phyloP scores from a whole-genome alignment of 345 rosid species.

The Citrus maxima region DNA sequence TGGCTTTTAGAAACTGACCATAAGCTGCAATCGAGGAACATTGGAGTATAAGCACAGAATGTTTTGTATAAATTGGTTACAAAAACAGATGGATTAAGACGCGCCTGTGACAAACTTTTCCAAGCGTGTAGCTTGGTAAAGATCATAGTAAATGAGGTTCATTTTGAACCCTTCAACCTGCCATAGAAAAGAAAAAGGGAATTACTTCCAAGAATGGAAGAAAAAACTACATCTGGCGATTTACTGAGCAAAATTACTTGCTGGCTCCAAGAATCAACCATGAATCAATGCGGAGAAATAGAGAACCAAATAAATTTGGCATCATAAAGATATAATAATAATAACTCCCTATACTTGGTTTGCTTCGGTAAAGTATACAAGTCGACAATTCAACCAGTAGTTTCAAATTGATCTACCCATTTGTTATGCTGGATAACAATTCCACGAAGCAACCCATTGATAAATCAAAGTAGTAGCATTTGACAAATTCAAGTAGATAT shows the following conservation, averaged over 20 bases:
- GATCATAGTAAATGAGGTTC: constrained; percentile 92
- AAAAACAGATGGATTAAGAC: not conserved
- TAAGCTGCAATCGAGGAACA: constrained; percentile 50
- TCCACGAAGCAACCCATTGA: not conserved
- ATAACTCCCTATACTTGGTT: not conserved
- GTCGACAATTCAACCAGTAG: not conserved
- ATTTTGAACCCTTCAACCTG: constrained; percentile 97
- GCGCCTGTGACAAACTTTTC: constrained; percentile 91
- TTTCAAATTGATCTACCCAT: not conserved
- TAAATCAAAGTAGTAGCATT: not conserved
- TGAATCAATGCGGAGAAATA: not conserved
- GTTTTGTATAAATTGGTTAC: not conserved
- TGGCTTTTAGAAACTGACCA: constrained; percentile 77
- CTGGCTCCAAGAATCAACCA: not conserved
- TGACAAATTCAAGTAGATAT: not conserved
- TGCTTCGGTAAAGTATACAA: not conserved
- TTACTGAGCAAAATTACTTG: not conserved
- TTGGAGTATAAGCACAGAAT: constrained; percentile 4
- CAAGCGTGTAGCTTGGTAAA: constrained; percentile 89
- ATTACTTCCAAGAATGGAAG: not conserved
- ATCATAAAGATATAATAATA: not conserved
- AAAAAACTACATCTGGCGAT: not conserved
- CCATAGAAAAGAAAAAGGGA: constrained; percentile 6
- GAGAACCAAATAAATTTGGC: not conserved
- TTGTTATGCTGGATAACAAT: not conserved